phyloP scores from a whole-genome alignment of 2,329 filamentous ascomycete species.

The Apiospora marii region DNA sequence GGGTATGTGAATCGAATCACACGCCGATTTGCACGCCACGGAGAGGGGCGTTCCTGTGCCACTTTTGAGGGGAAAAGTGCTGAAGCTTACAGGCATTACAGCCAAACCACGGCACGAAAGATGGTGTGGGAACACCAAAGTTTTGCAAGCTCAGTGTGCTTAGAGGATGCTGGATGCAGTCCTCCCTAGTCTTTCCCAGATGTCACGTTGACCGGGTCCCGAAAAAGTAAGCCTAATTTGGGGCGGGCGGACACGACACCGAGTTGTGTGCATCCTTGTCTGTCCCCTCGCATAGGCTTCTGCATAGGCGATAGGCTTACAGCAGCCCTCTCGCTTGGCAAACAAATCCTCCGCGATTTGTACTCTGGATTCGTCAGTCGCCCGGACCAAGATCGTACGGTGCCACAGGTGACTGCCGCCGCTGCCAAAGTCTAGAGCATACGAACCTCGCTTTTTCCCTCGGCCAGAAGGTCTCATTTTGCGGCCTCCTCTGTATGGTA shows the following conservation, averaged over 20 bases:
- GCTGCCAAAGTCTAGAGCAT: constrained; percentile 3
- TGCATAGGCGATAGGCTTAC: not conserved
- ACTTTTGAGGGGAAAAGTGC: not conserved
- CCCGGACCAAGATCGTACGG: constrained; percentile 6
- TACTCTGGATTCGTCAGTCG: constrained; percentile 1
- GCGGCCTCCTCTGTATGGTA: not conserved
- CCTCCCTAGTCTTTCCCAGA: not conserved
- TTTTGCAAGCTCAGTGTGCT: not conserved
- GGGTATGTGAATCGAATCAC: constrained; percentile 21
- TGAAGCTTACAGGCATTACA: not conserved
- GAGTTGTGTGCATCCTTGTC: not conserved
- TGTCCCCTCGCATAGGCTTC: not conserved
- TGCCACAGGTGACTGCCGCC: not conserved
- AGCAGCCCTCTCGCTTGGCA: constrained; percentile 16
- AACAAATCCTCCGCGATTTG: constrained; percentile 6
- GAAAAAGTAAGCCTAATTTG: constrained; percentile 12
- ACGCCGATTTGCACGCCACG: constrained; percentile 9
- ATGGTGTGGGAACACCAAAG: constrained; percentile 1
- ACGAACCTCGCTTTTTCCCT: constrained; percentile 1
- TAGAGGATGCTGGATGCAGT: not conserved
- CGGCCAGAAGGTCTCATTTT: not conserved
- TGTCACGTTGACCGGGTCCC: not conserved
- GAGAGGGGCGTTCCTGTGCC: constrained; percentile 6
- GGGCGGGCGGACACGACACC: constrained; percentile 4
- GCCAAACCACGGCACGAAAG: not conserved